A percentile compares a stretch with the other conserved stretches of the same genome.
These are phyloP conservation scores for Lojkania enalia DNA, from an alignment of 2,329 filamentous ascomycete species.

Conservation along the genomic window DNA sequence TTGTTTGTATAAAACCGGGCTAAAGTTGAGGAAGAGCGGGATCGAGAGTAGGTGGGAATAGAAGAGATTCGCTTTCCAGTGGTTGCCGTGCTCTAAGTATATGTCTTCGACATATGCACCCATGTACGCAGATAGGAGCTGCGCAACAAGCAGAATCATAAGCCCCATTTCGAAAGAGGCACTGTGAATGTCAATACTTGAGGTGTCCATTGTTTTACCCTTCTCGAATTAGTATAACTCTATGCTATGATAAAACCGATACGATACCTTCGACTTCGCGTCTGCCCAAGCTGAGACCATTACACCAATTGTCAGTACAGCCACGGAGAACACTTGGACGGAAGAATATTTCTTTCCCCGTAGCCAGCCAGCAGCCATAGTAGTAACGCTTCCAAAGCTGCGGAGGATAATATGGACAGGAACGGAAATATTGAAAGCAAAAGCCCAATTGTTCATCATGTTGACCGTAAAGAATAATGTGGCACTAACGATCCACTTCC, in stretches of 20 bases:
- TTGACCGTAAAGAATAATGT: conserved; percentile 91
- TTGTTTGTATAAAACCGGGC: conserved; percentile 66
- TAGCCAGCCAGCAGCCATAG: conserved; percentile 85
- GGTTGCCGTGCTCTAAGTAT: conserved; percentile 80
- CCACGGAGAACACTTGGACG: conserved; percentile 79
- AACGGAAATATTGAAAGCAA: conserved; percentile 94
- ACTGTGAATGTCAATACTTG: conserved; percentile 43
- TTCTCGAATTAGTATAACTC: conserved; percentile 25
- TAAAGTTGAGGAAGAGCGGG: conserved; percentile 74
- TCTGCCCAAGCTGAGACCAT: conserved; percentile 89
- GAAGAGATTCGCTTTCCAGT: conserved; percentile 96
- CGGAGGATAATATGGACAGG: conserved; percentile 96
- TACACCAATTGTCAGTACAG: conserved; percentile 82
- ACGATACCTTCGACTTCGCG: conserved; percentile 73
- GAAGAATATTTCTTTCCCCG: conserved; percentile 83
- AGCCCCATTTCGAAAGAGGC: conserved; percentile 70
- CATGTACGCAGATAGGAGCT: conserved; percentile 90
- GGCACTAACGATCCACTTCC: conserved; percentile 86
- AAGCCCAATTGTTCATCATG: conserved; percentile 95
- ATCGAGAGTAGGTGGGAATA: conserved; percentile 81
- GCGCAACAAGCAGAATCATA: conserved; percentile 80
- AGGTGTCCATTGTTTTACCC: conserved; percentile 49
- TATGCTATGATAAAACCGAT: background rate
- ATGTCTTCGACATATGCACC: conserved; percentile 92
- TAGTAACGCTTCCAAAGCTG: conserved; percentile 93